Evolutionary conservation across 2,329 filamentous ascomycete species (phyloP), one percentile per base, ranked within the genome.

Genomic region (Alternaria sp.): DNA sequence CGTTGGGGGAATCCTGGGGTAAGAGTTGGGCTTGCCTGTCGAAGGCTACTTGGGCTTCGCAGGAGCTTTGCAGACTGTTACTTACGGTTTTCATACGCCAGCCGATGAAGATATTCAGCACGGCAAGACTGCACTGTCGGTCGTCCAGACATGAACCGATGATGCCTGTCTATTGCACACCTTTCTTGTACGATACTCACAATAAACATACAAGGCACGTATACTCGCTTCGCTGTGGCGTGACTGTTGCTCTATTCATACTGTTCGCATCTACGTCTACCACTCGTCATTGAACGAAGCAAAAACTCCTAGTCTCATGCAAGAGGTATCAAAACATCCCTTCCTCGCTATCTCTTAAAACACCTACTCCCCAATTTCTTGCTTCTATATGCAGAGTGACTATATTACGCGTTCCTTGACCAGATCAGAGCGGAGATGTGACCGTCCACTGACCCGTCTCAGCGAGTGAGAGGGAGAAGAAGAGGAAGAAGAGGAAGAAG

Each of bases 271-370:
- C 36, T 54, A 54, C 52, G 28, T 52, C 49, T 52, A 52, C 28
- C 49, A 36, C 19, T 40, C 21, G 10, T 51, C 49, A 32, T 7
- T 12, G 28, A 51, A 36, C 17, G 30, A 52, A 40, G 13, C 10
- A 49, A 21, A 46, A 57, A 49, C 25, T 26, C 51, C 49, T 23
- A 52, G 45, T 61, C 49, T 52, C 30, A 52, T 52, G 49, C 49
- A 52, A 52, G 32, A 52, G 19, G 30, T 52, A 52, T 52, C 49
- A 23, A 52, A n/a, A 40, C 28, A 52, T 23, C 11, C 28, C 28
- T 23, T 15, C 30, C 28, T 25, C 28, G 19, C 28, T 32, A 17
- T 23, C 13, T 52, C 49, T 9, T 36, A 19, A 19, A 36, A 28
- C 21, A 8, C 13, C 21, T 47, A n/a, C 26, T 49, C 21, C 17